phyloP scores from a whole-genome alignment of 352 stramenopile species.

The Pythium phragmiticola region DNA sequence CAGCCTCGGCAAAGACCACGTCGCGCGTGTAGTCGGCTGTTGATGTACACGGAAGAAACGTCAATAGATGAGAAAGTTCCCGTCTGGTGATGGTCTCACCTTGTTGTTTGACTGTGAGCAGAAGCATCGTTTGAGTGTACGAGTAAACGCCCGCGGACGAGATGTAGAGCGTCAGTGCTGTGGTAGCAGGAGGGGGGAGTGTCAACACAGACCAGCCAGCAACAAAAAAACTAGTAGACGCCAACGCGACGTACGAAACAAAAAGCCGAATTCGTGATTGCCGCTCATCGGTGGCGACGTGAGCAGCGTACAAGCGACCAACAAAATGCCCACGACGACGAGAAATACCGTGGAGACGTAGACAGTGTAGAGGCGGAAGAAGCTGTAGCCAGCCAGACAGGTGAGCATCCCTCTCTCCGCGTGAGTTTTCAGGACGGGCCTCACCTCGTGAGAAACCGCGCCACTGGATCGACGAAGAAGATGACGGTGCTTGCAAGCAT shows the following conservation, averaged over 20 bases:
- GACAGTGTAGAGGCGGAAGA: conserved; percentile 50
- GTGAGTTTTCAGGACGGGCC: neutral
- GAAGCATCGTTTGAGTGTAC: conserved; percentile 78
- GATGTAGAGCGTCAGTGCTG: conserved; percentile 50
- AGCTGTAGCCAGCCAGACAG: conserved; percentile 25
- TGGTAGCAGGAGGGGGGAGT: neutral
- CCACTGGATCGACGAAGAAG: conserved; percentile 52
- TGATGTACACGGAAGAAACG: neutral
- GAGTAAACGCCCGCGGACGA: conserved; percentile 52
- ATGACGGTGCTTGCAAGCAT: conserved; percentile 45
- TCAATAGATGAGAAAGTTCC: neutral
- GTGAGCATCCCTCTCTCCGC: neutral
- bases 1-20: conserved; percentile 33
- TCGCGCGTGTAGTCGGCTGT: conserved; percentile 15
- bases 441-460: conserved; percentile 41
- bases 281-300: conserved; percentile 29
- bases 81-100: conserved; percentile 14
- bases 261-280: conserved; percentile 41
- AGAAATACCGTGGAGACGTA: conserved; percentile 36
- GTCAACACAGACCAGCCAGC: neutral
- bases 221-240: neutral
- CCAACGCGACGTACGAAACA: conserved; percentile 43
- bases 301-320: conserved; percentile 48
- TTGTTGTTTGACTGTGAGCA: conserved; percentile 59
- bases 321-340: conserved; percentile 40